Evolutionary conservation across 805 yeast species (phyloP).

Genomic region (Danielozyma ontarioensis): DNA sequence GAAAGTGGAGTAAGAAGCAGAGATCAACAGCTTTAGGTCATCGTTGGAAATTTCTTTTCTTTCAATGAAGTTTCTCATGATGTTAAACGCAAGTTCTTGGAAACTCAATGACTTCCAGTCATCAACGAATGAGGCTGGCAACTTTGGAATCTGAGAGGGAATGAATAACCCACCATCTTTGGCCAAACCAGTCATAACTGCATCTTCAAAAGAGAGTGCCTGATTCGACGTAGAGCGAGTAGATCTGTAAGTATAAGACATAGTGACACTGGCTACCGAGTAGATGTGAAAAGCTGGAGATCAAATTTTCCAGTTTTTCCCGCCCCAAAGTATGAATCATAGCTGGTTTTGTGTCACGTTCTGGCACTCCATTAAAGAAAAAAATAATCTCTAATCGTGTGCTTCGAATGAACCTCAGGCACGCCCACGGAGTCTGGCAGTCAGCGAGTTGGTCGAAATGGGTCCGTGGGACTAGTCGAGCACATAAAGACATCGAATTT

Average conservation of each 20-base stretch:
- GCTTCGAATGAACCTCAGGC: too few relatives aligned
- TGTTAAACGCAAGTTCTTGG: conserved; percentile 81
- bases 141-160: conserved; percentile 75
- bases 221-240: conserved; percentile 59
- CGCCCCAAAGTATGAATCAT: too few relatives aligned
- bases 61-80: conserved; percentile 74
- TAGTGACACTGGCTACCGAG: conserved; percentile 3
- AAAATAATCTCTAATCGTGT: too few relatives aligned
- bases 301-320: too few relatives aligned
- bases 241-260: conserved; percentile 53
- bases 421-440: too few relatives aligned
- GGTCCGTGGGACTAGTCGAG: too few relatives aligned
- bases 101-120: conserved; percentile 75
- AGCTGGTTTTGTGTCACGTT: too few relatives aligned
- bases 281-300: too few relatives aligned
- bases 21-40: conserved; percentile 60
- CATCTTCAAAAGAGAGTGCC: conserved; percentile 68
- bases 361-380: too few relatives aligned
- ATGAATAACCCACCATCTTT: conserved; percentile 94
- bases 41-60: conserved; percentile 65
- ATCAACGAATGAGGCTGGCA: conserved; percentile 49
- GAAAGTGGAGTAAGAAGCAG: conserved; percentile 83
- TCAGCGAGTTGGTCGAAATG: too few relatives aligned
- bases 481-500: too few relatives aligned
- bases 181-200: conserved; percentile 86